These are phyloP conservation scores for Curvularia hawaiiensis DNA, from an alignment of 2,329 filamentous ascomycete species.

Conservation along the genomic window DNA sequence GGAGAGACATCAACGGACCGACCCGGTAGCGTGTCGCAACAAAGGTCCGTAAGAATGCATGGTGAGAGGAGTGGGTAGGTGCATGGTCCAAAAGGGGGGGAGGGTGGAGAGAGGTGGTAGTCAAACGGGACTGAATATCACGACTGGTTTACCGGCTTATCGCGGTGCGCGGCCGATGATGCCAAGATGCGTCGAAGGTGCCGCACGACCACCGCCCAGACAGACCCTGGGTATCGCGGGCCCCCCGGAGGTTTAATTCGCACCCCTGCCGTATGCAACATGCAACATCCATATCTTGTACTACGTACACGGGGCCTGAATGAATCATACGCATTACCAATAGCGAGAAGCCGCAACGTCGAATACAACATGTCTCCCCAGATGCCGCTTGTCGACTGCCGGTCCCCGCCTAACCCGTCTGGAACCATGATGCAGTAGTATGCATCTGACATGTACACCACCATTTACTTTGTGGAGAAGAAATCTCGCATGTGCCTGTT, in stretches of 20 bases:
- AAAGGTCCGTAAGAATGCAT: conserved; percentile 19
- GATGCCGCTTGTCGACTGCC: background rate
- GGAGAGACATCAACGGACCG: conserved; percentile 27
- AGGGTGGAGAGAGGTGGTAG: too few relatives aligned
- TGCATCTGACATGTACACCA: background rate
- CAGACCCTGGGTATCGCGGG: background rate
- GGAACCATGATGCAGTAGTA: background rate
- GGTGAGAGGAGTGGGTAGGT: conserved; percentile 4
- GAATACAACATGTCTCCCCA: background rate
- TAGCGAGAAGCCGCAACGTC: background rate
- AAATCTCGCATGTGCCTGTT: too few relatives aligned
- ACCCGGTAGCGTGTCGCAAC: conserved; percentile 24
- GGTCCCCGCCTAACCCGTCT: background rate
- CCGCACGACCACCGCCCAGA: background rate
- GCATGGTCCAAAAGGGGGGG: background rate
- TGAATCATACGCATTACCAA: background rate
- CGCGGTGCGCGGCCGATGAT: background rate
- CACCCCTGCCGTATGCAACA: background rate
- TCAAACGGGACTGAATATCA: background rate
- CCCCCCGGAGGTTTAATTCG: background rate
- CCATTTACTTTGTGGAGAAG: background rate
- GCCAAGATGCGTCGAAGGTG: background rate
- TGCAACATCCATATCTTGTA: background rate
- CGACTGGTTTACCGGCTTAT: background rate
- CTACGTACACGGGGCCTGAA: background rate